These are phyloP conservation scores for Nematocida ausubeli DNA, from an alignment of 371 early-diverging fungal genomes.

Conservation along the genomic window DNA sequence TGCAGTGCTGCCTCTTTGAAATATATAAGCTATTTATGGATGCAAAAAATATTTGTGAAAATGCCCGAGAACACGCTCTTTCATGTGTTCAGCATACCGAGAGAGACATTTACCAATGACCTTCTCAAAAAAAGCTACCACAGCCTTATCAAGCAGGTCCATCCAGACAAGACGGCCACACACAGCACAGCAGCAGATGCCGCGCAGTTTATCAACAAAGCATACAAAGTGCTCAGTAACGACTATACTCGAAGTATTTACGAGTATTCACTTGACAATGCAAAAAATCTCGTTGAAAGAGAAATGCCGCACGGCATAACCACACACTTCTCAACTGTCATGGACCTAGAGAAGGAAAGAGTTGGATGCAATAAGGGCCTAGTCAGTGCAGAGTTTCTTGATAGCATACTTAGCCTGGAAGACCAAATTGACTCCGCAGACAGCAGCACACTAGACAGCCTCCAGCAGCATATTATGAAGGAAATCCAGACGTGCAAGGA, in stretches of 20 bases:
- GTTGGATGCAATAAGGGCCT: slow-evolving; percentile 42
- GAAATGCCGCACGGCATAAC: not conserved
- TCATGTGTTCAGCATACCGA: slow-evolving; percentile 23
- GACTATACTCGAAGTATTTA: slow-evolving; percentile 39
- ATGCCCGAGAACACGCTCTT: slow-evolving; percentile 44
- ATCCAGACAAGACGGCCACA: slow-evolving; percentile 19
- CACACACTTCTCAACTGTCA: not conserved
- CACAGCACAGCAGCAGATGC: not conserved
- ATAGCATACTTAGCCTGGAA: slow-evolving; percentile 29
- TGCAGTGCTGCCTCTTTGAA: too few species aligned
- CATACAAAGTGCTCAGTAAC: slow-evolving; percentile 31
- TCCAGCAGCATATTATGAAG: not conserved
- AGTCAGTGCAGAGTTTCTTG: slow-evolving; percentile 28
- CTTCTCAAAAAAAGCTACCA: slow-evolving; percentile 25
- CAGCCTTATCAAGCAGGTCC: slow-evolving; percentile 29
- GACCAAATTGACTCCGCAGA: slow-evolving; percentile 1
- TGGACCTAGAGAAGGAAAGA: slow-evolving; percentile 32
- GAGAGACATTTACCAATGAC: slow-evolving; percentile 9
- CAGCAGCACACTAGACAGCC: not conserved
- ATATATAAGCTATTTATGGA: not conserved
- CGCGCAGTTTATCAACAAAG: slow-evolving; percentile 33
- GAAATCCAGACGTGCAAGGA: slow-evolving; percentile 28
- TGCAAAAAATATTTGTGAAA: slow-evolving; percentile 6
- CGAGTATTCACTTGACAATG: slow-evolving; percentile 34
- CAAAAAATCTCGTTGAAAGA: slow-evolving; percentile 11